Percentiles rank a stretch among this genome's conserved stretches.
phyloP scores from a whole-genome alignment of 179 eudicot genomes.

The Pouteria campechiana region DNA sequence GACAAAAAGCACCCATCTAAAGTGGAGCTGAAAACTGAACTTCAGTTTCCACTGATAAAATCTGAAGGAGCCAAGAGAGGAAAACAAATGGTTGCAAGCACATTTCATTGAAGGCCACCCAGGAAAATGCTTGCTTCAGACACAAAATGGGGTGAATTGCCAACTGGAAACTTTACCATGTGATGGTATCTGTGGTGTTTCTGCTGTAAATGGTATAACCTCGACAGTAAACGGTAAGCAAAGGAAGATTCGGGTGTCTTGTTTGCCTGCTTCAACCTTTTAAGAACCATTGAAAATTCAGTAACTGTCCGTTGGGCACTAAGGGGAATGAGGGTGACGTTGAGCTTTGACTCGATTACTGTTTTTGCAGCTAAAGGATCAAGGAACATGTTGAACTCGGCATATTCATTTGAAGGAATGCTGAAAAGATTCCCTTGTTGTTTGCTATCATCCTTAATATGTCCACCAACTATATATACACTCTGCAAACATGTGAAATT shows the following conservation, averaged over 20 bases:
- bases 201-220: conserved; percentile 29
- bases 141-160: too few relatives aligned
- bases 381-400: conserved; percentile 75
- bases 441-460: conserved; percentile 14
- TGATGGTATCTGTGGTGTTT: conserved; percentile 46
- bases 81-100: too few relatives aligned
- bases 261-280: conserved; percentile 15
- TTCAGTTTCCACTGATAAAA: too few relatives aligned
- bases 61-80: too few relatives aligned
- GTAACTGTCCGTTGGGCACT: conserved; percentile 33
- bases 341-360: conserved; percentile 39
- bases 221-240: conserved; percentile 29
- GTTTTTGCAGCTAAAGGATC: conserved; percentile 84
- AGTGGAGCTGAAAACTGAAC: too few relatives aligned
- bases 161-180: conserved; percentile 35
- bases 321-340: conserved; percentile 57
- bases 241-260: conserved; percentile 57
- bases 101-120: too few relatives aligned
- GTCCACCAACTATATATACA: conserved; percentile 60
- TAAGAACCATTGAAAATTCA: conserved; percentile 15
- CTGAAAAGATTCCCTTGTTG: conserved; percentile 48
- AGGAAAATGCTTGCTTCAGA: neutral
- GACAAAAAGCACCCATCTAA: too few relatives aligned
- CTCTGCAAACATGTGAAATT: too few relatives aligned
- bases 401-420: conserved; percentile 42